Evolutionary conservation across 331 rosid species (phyloP).

Genomic region (Acacia concinna): DNA sequence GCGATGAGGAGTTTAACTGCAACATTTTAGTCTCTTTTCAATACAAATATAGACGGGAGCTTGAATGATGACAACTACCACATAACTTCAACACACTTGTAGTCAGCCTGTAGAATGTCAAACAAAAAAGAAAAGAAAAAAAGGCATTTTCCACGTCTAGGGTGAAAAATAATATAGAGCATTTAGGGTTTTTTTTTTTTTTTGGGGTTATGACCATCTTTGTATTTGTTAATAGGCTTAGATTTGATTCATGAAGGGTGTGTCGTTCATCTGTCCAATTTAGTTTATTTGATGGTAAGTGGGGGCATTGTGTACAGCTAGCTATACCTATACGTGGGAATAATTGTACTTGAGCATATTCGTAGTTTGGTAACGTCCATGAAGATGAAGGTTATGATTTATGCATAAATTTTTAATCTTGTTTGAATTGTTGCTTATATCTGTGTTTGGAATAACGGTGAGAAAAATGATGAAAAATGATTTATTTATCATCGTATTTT

Average conservation of each 20-base stretch:
- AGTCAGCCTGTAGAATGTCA: slow-evolving; percentile 54
- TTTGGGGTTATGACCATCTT: slow-evolving; percentile 37
- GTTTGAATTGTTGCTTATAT: no score
- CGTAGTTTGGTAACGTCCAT: slow-evolving; percentile 32
- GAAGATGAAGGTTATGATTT: slow-evolving; percentile 20
- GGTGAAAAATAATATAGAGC: slow-evolving; percentile 15
- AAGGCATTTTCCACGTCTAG: slow-evolving; percentile 52
- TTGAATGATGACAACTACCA: slow-evolving; percentile 39
- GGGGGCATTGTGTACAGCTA: slow-evolving; percentile 64
- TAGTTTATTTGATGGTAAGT: slow-evolving; percentile 34
- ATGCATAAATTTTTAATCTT: slow-evolving; percentile 5
- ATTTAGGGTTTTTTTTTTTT: slow-evolving; percentile 35
- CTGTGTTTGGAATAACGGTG: no score
- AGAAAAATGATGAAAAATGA: no score
- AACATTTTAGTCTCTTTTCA: slow-evolving; percentile 30
- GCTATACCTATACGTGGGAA: slow-evolving; percentile 43
- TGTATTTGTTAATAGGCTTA: slow-evolving; percentile 47
- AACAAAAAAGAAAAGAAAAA: no score
- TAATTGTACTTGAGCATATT: slow-evolving; percentile 33
- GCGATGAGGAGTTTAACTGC: slow-evolving; percentile 38
- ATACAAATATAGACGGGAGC: slow-evolving; percentile 26
- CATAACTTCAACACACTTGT: slow-evolving; percentile 39
- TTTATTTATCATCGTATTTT: no score
- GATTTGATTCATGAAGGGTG: slow-evolving; percentile 52
- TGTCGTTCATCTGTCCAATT: slow-evolving; percentile 43